Base-by-base conservation (phyloP, 2,329 filamentous ascomycete genomes). In the Cordyceps cateniannulata region DNA sequence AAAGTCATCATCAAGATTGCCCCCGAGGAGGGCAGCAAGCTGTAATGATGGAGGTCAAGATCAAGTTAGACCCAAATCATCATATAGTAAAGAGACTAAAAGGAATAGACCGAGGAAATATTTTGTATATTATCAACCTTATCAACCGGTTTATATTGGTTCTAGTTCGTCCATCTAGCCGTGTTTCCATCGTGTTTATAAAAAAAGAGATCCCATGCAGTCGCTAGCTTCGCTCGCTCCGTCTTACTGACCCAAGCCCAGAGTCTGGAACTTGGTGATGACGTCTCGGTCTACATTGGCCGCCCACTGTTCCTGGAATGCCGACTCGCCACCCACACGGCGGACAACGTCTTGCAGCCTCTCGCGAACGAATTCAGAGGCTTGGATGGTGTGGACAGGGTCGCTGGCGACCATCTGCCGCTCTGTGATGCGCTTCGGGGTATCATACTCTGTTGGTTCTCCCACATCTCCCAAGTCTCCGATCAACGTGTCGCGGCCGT, bases 1-100 rank as follows among this genome's bases (percentile, higher is more conserved):
- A 98, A 98, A 81, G 93, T 98, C 0, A 91, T 97, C 1, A 87
- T 97, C 22, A 91, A 91, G 75, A 80, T 98, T 47, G 86, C 88
- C 1, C 89, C 92, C 67, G 80, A 85, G 49, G 81, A 79, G 7
- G 77, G 80, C 64, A 84, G 80, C 67, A 85, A 82, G 72, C 66
- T 87, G 70, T 87, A 66, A 58, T 44, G 44, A n/a, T 42, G 38
- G 16, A 42, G 52, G 22, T 5, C 18, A 14, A 2, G 32, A 35
- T n/a, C 16, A 35, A 35, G 29, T 35, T 12, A 12, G 12, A 5
- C 29, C 29, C 12, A 35, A 12, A 20, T n/a, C n/a, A n/a, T 18
- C 2, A 27, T 3, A 25, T 35, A 35, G 18, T 22, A 16, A 47
- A n/a, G 44, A 49, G 3, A 20, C n/a, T 18, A 42, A 48, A 49